Percentiles rank a stretch among this genome's conserved stretches.
phyloP scores from a whole-genome alignment of 2,329 filamentous ascomycete species.

The Fusarium citri region DNA sequence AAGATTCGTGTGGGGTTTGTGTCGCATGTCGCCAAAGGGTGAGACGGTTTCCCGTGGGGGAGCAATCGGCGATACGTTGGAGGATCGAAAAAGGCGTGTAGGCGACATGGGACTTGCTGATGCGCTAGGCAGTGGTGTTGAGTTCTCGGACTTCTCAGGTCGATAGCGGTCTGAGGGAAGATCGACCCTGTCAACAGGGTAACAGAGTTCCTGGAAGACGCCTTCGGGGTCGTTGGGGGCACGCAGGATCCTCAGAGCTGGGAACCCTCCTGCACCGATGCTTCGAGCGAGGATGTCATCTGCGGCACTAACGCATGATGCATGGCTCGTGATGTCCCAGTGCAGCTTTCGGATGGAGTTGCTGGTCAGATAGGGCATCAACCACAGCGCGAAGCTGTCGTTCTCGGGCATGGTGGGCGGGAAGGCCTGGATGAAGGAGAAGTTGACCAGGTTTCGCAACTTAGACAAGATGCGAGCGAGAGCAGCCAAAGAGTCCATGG shows the following conservation, averaged over 20 bases:
- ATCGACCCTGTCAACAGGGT: slow-evolving; percentile 67
- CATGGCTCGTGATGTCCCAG: slow-evolving; percentile 71
- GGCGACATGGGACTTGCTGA: slow-evolving; percentile 44
- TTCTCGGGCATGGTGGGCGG: slow-evolving; percentile 67
- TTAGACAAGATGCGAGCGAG: slow-evolving; percentile 70
- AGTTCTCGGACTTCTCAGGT: slow-evolving; percentile 24
- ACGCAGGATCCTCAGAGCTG: slow-evolving; percentile 68
- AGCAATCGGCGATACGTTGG: slow-evolving; percentile 51
- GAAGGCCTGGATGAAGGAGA: slow-evolving; percentile 66
- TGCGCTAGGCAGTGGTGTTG: slow-evolving; percentile 32
- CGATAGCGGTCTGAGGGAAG: slow-evolving; percentile 63
- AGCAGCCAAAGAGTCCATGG: slow-evolving; percentile 66
- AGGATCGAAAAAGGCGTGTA: slow-evolving; percentile 49
- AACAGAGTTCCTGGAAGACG: slow-evolving; percentile 75
- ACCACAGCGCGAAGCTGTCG: slow-evolving; percentile 66
- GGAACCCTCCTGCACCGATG: slow-evolving; percentile 72
- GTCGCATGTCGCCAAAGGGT: slow-evolving; percentile 29
- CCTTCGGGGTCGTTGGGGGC: slow-evolving; percentile 77
- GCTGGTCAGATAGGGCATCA: slow-evolving; percentile 73
- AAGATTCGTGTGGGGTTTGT: slow-evolving; percentile 58
- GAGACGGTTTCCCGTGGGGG: slow-evolving; percentile 29
- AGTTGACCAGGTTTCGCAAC: slow-evolving; percentile 59
- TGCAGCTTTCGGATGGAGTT: slow-evolving; percentile 65
- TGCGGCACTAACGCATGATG: slow-evolving; percentile 59
- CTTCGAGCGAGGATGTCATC: slow-evolving; percentile 73